Conservation (phyloP, 352 stramenopile genomes). For the Pythium rishiriense region DNA sequence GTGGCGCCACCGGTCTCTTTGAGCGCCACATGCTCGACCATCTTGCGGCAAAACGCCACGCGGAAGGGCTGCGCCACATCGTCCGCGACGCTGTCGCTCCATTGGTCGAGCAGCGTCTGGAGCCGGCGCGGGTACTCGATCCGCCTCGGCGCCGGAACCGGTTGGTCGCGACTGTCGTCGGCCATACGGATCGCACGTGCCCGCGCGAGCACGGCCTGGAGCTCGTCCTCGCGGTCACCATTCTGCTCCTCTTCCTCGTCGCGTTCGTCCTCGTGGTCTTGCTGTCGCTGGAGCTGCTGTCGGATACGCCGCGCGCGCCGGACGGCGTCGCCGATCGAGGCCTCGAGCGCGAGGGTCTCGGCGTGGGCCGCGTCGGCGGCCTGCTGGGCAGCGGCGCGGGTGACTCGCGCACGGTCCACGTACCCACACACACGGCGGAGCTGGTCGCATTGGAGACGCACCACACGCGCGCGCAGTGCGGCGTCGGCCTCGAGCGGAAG, state of each 20-base stretch:
- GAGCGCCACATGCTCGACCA: conserved; percentile 51
- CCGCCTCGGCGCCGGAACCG: not conserved
- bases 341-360: conserved; percentile 37
- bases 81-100: conserved; percentile 33
- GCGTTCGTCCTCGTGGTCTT: conserved; percentile 3
- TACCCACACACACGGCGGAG: conserved; percentile 34
- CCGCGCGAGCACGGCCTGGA: conserved; percentile 18
- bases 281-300: conserved; percentile 15
- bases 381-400: not conserved
- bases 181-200: conserved; percentile 9
- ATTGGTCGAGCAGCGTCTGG: conserved; percentile 41
- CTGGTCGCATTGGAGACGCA: conserved; percentile 41
- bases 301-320: conserved; percentile 37
- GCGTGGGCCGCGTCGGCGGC: conserved; percentile 13
- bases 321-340: conserved; percentile 50
- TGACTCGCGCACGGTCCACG: conserved; percentile 15
- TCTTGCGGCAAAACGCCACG: conserved; percentile 48
- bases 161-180: not conserved
- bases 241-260: not conserved
- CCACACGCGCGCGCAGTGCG: conserved; percentile 31
- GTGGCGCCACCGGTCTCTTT: conserved; percentile 5
- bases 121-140: conserved; percentile 57
- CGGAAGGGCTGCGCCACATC: conserved; percentile 42
- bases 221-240: not conserved
- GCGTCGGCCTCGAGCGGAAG: conserved; percentile 38